A percentile compares a stretch with the other conserved stretches of the same genome.
These are phyloP conservation scores for Plasmodium knowlesi DNA, from an alignment of 169 alveolate species.

Conservation along the genomic window DNA sequence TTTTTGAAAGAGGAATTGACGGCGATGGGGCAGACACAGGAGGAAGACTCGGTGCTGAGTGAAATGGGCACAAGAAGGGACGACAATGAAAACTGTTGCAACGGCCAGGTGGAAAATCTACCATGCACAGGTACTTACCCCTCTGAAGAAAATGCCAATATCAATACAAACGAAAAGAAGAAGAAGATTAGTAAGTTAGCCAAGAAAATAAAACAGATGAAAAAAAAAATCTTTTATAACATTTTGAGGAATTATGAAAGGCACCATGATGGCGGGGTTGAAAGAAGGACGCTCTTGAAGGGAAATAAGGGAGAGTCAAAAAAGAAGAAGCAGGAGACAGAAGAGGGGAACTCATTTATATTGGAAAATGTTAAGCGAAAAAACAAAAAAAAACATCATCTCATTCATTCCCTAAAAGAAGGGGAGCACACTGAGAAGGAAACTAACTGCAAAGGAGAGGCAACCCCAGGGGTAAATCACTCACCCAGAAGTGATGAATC, in stretches of 20 bases:
- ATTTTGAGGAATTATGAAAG: slow-evolving; percentile 7
- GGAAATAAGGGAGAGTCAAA: background rate
- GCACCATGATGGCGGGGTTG: background rate
- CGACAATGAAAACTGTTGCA: background rate
- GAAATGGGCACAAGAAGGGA: background rate
- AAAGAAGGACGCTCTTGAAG: background rate
- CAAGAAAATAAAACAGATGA: slow-evolving; percentile 33
- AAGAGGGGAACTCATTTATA: background rate
- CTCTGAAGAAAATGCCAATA: background rate
- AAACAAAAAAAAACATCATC: background rate
- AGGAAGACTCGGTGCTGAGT: background rate
- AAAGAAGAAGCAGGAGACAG: background rate
- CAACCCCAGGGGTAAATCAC: background rate
- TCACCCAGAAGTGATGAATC: slow-evolving; percentile 3
- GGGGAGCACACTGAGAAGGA: background rate
- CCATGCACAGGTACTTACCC: background rate
- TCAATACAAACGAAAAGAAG: background rate
- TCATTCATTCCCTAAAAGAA: background rate
- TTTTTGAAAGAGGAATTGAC: background rate
- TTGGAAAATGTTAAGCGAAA: background rate
- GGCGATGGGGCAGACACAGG: background rate
- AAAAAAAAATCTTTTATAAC: slow-evolving; percentile 10
- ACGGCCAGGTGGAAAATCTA: background rate
- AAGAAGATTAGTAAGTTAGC: background rate
- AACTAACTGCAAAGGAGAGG: background rate